Base-by-base conservation (phyloP, 331 rosid species). In the Cydonia oblonga region DNA sequence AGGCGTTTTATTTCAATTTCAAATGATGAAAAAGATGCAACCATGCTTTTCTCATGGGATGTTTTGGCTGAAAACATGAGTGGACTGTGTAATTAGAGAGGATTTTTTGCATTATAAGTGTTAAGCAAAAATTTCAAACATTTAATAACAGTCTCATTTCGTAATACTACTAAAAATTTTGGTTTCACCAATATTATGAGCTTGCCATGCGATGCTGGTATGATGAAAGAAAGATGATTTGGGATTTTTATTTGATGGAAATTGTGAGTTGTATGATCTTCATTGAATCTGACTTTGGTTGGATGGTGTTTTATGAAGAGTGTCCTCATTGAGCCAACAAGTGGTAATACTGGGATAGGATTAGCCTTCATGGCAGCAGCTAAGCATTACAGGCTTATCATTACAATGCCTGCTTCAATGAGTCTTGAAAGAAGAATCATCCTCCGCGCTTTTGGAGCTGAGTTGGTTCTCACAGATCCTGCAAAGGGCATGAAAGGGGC, bases 341-440 rank as follows among this genome's bases (percentile, higher is more conserved):
- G 90, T 38, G 96, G 96, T 49, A 89, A 87, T 54, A 89, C 96
- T 24, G 90, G 90, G 64, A 87, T 89, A 29, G 96, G 90, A 6
- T 78, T 89, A 65, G 95, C 91, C 32, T 80, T 84, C 84, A 81
- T 89, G 61, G 92, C 96, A 23, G 96, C 90, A 12, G 85, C 87
- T 4, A 89, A 85, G 81, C 89, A 81, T 5, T 89, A 89, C 77
- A 85, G 26, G 58, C 90, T 89, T 62, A 87, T 85, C 54, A 77
- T 85, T 44, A 76, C 86, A 51, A 89, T 89, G 96, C 96, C 96
- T 65, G 90, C 92, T 76, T 85, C 90, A 23, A 83, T 80, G 89
- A 89, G 92, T 79, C 84, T 87, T 24, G 96, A 89, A 69, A 84
- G 90, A 77, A 83, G 95, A 74, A 86, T 78, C 75, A 71, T 89